phyloP scores from a whole-genome alignment of 768 basidiomycete genomes.

The Termitomyces heimii region DNA sequence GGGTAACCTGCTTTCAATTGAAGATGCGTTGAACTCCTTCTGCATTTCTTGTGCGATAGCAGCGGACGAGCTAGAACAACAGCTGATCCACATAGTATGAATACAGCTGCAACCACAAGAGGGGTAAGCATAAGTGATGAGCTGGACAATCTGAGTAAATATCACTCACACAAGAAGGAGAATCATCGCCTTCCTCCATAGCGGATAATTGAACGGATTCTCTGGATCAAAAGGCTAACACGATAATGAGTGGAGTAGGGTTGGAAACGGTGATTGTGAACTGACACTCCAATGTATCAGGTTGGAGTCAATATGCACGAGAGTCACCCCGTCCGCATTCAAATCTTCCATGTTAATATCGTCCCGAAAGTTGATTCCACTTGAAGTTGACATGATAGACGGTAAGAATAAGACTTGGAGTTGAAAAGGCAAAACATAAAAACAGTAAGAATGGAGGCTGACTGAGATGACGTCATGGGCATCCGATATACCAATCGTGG shows the following conservation, averaged over 20 bases:
- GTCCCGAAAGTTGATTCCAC: neutral
- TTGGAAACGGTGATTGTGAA: neutral
- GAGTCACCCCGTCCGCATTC: neutral
- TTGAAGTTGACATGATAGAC: neutral
- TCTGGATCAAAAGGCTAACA: slow-evolving; percentile 13
- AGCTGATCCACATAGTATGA: slow-evolving; percentile 12
- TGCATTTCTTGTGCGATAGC: slow-evolving; percentile 12
- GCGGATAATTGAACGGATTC: slow-evolving; percentile 17
- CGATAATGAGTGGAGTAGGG: neutral
- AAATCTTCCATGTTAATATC: neutral
- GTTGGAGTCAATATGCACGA: slow-evolving; percentile 6
- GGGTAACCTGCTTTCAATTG: slow-evolving; percentile 14
- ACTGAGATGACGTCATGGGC: neutral
- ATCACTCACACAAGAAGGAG: slow-evolving; percentile 11
- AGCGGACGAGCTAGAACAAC: slow-evolving; percentile 16
- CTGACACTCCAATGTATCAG: slow-evolving; percentile 16
- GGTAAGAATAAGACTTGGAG: neutral
- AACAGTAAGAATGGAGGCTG: neutral
- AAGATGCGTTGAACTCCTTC: slow-evolving; percentile 11
- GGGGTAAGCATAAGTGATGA: neutral
- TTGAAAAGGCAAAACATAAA: neutral
- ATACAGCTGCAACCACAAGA: slow-evolving; percentile 8
- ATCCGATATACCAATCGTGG: neutral
- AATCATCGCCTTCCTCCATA: slow-evolving; percentile 15
- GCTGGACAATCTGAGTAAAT: neutral